Conservation (phyloP, 2,329 filamentous ascomycete species). For the Phaeosphaeria sp. region DNA sequence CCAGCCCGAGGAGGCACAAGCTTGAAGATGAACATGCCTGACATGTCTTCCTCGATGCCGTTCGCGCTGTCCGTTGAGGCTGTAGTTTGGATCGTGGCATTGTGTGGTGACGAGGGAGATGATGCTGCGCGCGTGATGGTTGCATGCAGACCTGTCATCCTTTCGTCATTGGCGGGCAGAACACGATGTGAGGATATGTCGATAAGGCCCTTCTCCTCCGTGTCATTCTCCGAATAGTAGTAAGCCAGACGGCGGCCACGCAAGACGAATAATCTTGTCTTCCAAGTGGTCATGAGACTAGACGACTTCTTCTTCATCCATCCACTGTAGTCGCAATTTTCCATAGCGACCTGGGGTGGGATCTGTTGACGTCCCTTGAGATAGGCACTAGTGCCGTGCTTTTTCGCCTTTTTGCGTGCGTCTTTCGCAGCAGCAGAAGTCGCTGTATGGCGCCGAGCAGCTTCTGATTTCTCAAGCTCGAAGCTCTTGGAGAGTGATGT, state of each 20-base stretch:
- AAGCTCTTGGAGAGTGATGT: slow-evolving; percentile 70
- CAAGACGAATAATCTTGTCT: slow-evolving; percentile 92
- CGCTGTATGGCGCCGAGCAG: slow-evolving; percentile 46
- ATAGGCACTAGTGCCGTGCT: slow-evolving; percentile 96
- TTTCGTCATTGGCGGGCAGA: slow-evolving; percentile 90
- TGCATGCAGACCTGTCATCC: slow-evolving; percentile 87
- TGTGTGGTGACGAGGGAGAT: slow-evolving; percentile 65
- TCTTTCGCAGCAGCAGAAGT: slow-evolving; percentile 53
- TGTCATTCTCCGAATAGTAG: slow-evolving; percentile 93
- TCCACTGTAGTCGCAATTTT: slow-evolving; percentile 88
- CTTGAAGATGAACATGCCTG: slow-evolving; percentile 94
- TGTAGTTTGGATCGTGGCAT: slow-evolving; percentile 48
- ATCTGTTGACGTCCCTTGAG: slow-evolving; percentile 84
- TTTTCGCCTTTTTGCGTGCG: slow-evolving; percentile 65
- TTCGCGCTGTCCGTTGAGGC: slow-evolving; percentile 48
- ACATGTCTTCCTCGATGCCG: slow-evolving; percentile 54
- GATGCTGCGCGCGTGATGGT: slow-evolving; percentile 86
- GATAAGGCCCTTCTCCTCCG: slow-evolving; percentile 92
- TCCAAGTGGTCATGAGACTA: slow-evolving; percentile 97
- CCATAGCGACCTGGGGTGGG: slow-evolving; percentile 80
- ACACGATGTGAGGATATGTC: slow-evolving; percentile 98
- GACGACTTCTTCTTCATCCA: slow-evolving; percentile 99
- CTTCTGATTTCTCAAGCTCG: slow-evolving; percentile 76
- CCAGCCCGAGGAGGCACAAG: slow-evolving; percentile 88
- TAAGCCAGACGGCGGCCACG: slow-evolving; percentile 91